Percentiles rank a stretch among this genome's conserved stretches.
Conservation (phyloP, 768 basidiomycete species). For the Leucogyrophana mollusca region DNA sequence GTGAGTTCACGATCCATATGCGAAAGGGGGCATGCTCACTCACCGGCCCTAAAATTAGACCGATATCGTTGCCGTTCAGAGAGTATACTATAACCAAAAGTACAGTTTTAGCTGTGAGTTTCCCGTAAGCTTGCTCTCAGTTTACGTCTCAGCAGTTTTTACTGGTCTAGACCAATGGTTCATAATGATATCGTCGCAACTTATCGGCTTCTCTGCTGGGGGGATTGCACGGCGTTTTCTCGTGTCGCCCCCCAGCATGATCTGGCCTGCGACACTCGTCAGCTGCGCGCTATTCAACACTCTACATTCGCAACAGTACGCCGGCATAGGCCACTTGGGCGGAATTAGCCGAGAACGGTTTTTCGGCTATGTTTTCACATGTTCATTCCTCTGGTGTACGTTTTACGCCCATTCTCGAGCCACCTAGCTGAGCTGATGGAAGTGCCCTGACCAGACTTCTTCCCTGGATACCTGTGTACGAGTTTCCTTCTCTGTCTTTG, state of each 20-base stretch:
- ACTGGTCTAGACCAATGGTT: constrained; percentile 69
- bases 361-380: constrained; percentile 64
- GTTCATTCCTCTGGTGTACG: constrained; percentile 61
- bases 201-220: constrained; percentile 84
- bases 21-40: constrained; percentile 2
- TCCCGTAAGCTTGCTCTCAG: neutral
- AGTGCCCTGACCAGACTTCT: constrained; percentile 30
- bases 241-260: constrained; percentile 54
- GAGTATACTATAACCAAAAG: constrained; percentile 66
- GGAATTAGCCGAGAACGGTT: constrained; percentile 76
- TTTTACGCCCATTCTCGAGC: neutral
- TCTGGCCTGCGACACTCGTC: constrained; percentile 79
- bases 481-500: neutral
- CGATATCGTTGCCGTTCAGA: constrained; percentile 75
- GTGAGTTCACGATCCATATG: constrained; percentile 24
- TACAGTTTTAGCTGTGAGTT: constrained; percentile 59
- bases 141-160: neutral
- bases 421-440: constrained; percentile 2
- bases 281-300: constrained; percentile 78
- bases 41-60: constrained; percentile 32
- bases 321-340: constrained; percentile 58
- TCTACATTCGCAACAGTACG: constrained; percentile 66
- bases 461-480: constrained; percentile 46
- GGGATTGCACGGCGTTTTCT: constrained; percentile 75
- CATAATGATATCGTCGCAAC: constrained; percentile 70